Conservation (phyloP, 768 basidiomycete species). For the Trametes elegans region DNA sequence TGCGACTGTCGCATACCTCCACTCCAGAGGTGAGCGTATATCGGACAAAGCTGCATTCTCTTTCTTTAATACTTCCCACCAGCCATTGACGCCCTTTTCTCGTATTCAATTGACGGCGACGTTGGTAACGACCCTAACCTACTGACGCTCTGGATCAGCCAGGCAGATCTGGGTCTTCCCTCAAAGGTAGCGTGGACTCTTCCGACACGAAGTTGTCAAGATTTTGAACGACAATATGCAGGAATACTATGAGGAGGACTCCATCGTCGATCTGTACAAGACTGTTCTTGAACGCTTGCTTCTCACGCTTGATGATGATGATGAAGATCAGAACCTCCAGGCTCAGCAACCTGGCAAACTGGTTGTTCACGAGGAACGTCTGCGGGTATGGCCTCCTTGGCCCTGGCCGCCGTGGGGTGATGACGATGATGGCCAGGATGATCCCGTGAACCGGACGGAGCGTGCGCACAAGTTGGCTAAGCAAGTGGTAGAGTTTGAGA, state of each 20-base stretch:
- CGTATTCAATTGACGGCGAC: conserved; percentile 87
- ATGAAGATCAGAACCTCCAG: conserved; percentile 33
- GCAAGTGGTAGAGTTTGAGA: conserved; percentile 76
- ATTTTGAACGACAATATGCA: conserved; percentile 28
- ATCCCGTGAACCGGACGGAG: conserved; percentile 50
- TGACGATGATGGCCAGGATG: conserved; percentile 49
- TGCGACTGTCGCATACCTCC: conserved; percentile 79
- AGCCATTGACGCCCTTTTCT: conserved; percentile 79
- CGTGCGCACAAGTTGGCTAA: conserved; percentile 64
- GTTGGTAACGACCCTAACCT: conserved; percentile 80
- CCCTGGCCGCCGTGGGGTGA: conserved; percentile 85
- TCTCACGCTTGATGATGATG: conserved; percentile 49
- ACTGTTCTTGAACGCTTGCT: conserved; percentile 68
- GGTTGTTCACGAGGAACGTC: conserved; percentile 37
- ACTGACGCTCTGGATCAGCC: conserved; percentile 85
- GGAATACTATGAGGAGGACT: conserved; percentile 88
- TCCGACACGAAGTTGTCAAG: background rate
- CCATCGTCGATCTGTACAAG: conserved; percentile 67
- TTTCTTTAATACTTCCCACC: background rate
- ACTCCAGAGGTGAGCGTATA: conserved; percentile 67
- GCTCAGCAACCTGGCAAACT: conserved; percentile 23
- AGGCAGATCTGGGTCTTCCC: conserved; percentile 78
- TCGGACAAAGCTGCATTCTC: background rate
- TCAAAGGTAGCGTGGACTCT: conserved; percentile 58
- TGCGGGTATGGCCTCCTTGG: conserved; percentile 72